Evolutionary conservation across 2,329 filamentous ascomycete species (phyloP), one percentile per base, ranked within the genome.

Genomic region (Bipolaris cookei): DNA sequence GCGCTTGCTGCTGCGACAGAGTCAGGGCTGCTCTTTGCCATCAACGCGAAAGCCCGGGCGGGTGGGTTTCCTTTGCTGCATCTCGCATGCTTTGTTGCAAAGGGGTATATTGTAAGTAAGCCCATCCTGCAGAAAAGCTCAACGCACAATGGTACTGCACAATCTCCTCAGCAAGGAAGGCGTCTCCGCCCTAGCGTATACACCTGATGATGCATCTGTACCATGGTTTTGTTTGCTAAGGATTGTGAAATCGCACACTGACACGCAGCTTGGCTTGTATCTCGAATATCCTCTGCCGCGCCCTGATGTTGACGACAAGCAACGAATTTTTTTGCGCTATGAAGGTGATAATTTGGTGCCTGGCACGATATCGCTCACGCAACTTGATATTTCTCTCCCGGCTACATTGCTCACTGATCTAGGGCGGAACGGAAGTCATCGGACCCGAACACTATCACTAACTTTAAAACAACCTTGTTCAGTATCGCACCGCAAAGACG

Each of bases 1-100:
- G 32, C 39, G 28, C 8, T n/a, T 46, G 50, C 16, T 53, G 34
- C 23, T 25, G 42, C 21, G 34, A 46, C 23, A 47, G 51, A 53
- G 51, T 53, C 23, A 53, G 51, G 51, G 51, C 51, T 53, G 42
- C 51, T 53, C 51, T 46, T 38, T 53, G 34, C 51, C 11, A 41
- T 23, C 51, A 18, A 51, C 49, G 49, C 39, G 13, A 47, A 45
- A 53, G 51, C 51, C 51, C 51, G 51, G 51, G 51, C 25, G 51
- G 51, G 51, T 39, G 51, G 51, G 51, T 10, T 37, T 42, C 32
- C 51, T 53, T 53, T 47, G 51, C 23, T 51, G 45, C 34, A 50
- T 20, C 6, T 50, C 18, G 34, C n/a, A 4, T 50, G 34, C 34
- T 35, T 25, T 6, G 51, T 16, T 41, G 34, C 35, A 46, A 53